These are phyloP conservation scores for Penicillium sp. DNA, from an alignment of 2,329 filamentous ascomycete genomes.

Conservation along the genomic window DNA sequence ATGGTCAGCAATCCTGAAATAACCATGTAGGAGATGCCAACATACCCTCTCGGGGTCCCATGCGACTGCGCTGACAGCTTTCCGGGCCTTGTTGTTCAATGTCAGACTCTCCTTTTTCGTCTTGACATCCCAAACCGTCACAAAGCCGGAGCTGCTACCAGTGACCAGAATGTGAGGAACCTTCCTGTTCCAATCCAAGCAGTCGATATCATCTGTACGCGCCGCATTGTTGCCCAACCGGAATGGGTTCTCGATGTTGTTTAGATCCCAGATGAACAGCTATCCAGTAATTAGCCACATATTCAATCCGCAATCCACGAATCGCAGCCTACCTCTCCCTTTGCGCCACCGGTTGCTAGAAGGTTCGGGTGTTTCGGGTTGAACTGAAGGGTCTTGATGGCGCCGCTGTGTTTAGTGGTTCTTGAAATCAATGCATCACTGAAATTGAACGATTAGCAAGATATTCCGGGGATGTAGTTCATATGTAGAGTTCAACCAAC, in stretches of 20 bases:
- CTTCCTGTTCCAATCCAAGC: conserved; percentile 97
- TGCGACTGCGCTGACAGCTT: conserved; percentile 89
- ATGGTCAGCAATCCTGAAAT: conserved; percentile 13
- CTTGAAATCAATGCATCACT: conserved; percentile 79
- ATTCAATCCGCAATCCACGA: not conserved
- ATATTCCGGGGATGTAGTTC: not conserved
- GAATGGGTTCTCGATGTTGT: conserved; percentile 84
- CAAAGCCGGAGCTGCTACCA: conserved; percentile 87
- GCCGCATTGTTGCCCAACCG: conserved; percentile 83
- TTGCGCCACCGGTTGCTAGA: conserved; percentile 85
- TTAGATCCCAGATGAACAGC: conserved; percentile 91
- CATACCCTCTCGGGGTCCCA: conserved; percentile 87
- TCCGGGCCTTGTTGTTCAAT: conserved; percentile 82
- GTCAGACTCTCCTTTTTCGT: conserved; percentile 96
- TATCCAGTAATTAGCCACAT: conserved; percentile 19
- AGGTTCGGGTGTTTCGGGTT: conserved; percentile 90
- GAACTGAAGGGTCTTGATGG: conserved; percentile 94
- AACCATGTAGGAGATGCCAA: not conserved
- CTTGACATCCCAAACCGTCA: conserved; percentile 98
- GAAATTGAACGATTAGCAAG: conserved; percentile 17
- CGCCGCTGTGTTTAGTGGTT: conserved; percentile 83
- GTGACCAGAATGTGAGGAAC: conserved; percentile 95
- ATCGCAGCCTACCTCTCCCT: conserved; percentile 62
- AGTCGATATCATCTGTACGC: conserved; percentile 91
- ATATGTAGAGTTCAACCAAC: conserved; percentile 35